Percentiles rank a stretch among this genome's conserved stretches.
phyloP scores from a whole-genome alignment of 2,329 filamentous ascomycete genomes.

The Venturia carpophila region DNA sequence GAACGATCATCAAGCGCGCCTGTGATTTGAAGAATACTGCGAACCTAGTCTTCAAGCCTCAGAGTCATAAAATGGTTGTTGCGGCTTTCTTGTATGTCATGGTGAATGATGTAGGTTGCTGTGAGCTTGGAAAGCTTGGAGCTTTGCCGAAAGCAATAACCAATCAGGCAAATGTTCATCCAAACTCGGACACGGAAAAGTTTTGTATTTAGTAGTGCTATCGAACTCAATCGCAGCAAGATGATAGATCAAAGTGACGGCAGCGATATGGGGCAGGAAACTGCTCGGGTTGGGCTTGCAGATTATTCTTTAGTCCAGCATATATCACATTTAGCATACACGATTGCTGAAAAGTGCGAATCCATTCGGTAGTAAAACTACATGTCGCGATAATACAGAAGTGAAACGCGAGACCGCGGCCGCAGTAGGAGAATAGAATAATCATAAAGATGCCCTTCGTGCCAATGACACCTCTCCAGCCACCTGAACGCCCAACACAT shows the following conservation, averaged over 20 bases:
- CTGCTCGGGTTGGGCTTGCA: too few species aligned
- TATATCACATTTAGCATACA: too few species aligned
- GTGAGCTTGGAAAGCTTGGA: slow-evolving; percentile 3
- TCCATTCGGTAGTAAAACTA: not conserved
- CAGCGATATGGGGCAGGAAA: too few species aligned
- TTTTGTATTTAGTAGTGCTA: not conserved
- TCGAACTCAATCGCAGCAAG: too few species aligned
- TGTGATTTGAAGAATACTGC: not conserved
- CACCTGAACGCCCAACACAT: not conserved
- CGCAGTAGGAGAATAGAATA: not conserved
- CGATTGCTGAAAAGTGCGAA: not conserved
- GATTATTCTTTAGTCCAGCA: too few species aligned
- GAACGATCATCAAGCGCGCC: not conserved
- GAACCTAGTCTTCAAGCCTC: not conserved
- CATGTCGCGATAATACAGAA: not conserved
- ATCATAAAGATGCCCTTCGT: not conserved
- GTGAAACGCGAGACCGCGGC: not conserved
- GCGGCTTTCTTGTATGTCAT: not conserved
- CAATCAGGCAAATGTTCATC: not conserved
- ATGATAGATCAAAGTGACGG: too few species aligned
- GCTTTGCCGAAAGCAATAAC: not conserved
- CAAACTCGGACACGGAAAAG: not conserved
- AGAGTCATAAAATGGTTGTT: not conserved
- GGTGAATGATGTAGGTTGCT: not conserved
- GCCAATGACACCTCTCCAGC: not conserved